Evolutionary conservation across 768 basidiomycete genomes (phyloP).

Genomic region (Neoboletus subvelutipes): DNA sequence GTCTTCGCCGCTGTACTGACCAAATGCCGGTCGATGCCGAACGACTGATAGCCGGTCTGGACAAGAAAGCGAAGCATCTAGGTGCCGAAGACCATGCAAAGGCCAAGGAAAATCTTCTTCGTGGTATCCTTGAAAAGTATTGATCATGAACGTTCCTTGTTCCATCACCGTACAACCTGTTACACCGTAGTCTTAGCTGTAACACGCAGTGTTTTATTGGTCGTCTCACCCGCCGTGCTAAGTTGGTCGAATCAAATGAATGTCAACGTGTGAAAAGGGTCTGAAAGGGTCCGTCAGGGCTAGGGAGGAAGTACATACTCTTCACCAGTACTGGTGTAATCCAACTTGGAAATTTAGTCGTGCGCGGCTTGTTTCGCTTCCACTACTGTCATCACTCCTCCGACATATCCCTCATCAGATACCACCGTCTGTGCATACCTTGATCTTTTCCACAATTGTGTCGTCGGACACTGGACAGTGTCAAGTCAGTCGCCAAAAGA

Average conservation of each 20-base stretch:
- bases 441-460: not conserved
- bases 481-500: constrained; percentile 8
- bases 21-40: constrained; percentile 53
- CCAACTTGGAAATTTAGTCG: constrained; percentile 2
- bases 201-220: not conserved
- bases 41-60: constrained; percentile 47
- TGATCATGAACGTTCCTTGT: constrained; percentile 6
- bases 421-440: not conserved
- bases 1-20: constrained; percentile 41
- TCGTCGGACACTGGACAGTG: not conserved
- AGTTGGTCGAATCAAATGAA: not conserved
- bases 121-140: constrained; percentile 35
- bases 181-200: constrained; percentile 8
- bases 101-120: constrained; percentile 35
- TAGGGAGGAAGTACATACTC: not conserved
- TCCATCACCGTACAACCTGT: not conserved
- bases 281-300: constrained; percentile 12
- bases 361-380: constrained; percentile 9
- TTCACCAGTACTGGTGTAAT: not conserved
- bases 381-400: constrained; percentile 7
- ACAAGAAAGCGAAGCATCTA: constrained; percentile 50
- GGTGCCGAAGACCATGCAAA: constrained; percentile 33
- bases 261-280: constrained; percentile 26
- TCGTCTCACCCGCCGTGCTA: not conserved
- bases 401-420: constrained; percentile 4